Percentiles rank a stretch among this genome's conserved stretches.
phyloP scores from a whole-genome alignment of 192 early-diverging fungal species.

The Backusella macrospora region DNA sequence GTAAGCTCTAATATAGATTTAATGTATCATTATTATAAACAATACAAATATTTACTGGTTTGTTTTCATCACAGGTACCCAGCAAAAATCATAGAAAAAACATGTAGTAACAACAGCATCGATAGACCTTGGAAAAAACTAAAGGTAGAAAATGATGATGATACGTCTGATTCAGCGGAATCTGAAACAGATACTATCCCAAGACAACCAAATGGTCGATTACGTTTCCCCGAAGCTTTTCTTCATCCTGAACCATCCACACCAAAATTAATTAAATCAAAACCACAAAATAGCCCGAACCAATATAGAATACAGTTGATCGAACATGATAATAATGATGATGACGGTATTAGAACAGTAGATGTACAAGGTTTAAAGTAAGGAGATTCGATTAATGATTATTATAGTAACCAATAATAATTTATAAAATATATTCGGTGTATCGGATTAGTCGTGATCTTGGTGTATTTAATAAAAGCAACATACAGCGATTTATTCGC shows the following conservation, averaged over 20 bases:
- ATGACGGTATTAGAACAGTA: neutral
- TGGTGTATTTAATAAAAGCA: constrained; percentile 60
- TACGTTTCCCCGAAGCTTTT: constrained; percentile 27
- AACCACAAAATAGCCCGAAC: neutral
- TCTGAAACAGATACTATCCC: constrained; percentile 16
- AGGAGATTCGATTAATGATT: neutral
- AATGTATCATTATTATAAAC: too few species aligned
- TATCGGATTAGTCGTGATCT: constrained; percentile 45
- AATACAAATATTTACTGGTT: neutral
- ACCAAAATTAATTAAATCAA: neutral
- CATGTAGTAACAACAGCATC: neutral
- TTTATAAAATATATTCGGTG: neutral
- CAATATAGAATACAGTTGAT: neutral
- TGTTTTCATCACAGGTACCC: constrained; percentile 17
- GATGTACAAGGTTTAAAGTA: constrained; percentile 16
- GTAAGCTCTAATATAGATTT: constrained; percentile 8
- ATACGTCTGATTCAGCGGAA: constrained; percentile 4
- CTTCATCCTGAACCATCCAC: constrained; percentile 11
- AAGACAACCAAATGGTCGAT: constrained; percentile 20
- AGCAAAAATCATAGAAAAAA: constrained; percentile 28
- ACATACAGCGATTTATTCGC: constrained; percentile 68
- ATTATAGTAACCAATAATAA: neutral
- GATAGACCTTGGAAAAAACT: neutral
- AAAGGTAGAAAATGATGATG: neutral
- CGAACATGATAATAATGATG: neutral